Evolutionary conservation across 305 asterid species (phyloP).

Genomic region (Salvia sclarea): DNA sequence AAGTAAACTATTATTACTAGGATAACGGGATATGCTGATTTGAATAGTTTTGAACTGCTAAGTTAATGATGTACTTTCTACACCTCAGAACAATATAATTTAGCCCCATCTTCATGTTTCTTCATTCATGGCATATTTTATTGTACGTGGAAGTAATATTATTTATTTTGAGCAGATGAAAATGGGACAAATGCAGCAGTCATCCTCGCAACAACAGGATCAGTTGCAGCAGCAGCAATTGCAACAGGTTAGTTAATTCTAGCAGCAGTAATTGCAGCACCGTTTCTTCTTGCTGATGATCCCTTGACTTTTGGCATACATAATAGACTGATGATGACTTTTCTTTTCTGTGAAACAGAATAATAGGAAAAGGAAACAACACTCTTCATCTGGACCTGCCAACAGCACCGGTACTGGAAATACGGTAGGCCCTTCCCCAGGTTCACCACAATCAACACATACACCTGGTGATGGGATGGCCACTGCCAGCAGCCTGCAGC

Average conservation of each 20-base stretch:
- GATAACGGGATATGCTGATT: background rate
- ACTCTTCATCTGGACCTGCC: conserved; percentile 97
- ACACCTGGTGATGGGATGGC: conserved; percentile 94
- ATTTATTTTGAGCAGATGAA: conserved; percentile 61
- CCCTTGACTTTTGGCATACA: conserved; percentile 19
- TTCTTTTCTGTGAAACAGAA: conserved; percentile 49
- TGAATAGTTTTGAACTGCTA: conserved; percentile 5
- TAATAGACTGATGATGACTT: conserved; percentile 27
- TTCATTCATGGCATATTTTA: background rate
- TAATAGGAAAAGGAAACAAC: conserved; percentile 89
- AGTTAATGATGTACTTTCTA: background rate
- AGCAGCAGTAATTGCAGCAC: conserved; percentile 75
- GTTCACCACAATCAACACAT: conserved; percentile 90
- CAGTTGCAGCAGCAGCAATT: conserved; percentile 84
- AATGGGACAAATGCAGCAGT: conserved; percentile 83
- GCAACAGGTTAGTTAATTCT: conserved; percentile 64
- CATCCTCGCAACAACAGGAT: conserved; percentile 90
- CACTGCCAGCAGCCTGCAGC: conserved; percentile 78
- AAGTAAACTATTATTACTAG: background rate
- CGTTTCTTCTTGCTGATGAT: conserved; percentile 3
- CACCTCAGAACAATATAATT: conserved; percentile 4
- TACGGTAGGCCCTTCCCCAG: conserved; percentile 93
- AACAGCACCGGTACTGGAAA: conserved; percentile 99
- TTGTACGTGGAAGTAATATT: background rate
- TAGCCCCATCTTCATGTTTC: background rate